A percentile compares a stretch with the other conserved stretches of the same genome.
These are phyloP conservation scores for Calycina herbarum DNA, from an alignment of 2,329 filamentous ascomycete species.

Conservation along the genomic window DNA sequence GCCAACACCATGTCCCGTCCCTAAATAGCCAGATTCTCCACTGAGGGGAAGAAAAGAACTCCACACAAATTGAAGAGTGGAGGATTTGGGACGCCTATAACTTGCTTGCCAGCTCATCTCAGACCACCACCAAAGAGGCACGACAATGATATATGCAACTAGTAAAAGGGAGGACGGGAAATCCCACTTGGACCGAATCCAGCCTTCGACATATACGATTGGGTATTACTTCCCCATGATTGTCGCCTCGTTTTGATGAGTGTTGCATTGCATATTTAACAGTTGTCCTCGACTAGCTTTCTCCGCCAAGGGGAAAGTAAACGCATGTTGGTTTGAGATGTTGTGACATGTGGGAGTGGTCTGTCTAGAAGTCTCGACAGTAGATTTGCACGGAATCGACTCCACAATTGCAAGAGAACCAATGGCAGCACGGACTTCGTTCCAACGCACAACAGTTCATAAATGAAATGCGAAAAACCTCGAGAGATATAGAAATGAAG, in stretches of 20 bases:
- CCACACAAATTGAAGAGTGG: background rate
- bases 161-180: background rate
- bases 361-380: background rate
- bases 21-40: background rate
- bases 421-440: background rate
- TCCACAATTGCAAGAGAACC: background rate
- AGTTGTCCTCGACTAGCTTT: background rate
- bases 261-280: slow-evolving; percentile 7
- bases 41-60: background rate
- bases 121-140: background rate
- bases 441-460: background rate
- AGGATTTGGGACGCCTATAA: background rate
- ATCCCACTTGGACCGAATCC: background rate
- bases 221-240: background rate
- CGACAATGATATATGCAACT: background rate
- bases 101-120: background rate
- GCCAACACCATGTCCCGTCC: background rate
- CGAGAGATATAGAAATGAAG: background rate
- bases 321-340: background rate
- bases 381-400: background rate
- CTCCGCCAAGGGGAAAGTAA: background rate
- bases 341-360: background rate
- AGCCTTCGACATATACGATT: slow-evolving; percentile 5
- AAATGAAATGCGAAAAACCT: background rate
- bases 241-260: background rate